These are phyloP conservation scores for Xylaria bambusicola DNA, from an alignment of 495 filamentous ascomycete genomes.

Conservation along the genomic window DNA sequence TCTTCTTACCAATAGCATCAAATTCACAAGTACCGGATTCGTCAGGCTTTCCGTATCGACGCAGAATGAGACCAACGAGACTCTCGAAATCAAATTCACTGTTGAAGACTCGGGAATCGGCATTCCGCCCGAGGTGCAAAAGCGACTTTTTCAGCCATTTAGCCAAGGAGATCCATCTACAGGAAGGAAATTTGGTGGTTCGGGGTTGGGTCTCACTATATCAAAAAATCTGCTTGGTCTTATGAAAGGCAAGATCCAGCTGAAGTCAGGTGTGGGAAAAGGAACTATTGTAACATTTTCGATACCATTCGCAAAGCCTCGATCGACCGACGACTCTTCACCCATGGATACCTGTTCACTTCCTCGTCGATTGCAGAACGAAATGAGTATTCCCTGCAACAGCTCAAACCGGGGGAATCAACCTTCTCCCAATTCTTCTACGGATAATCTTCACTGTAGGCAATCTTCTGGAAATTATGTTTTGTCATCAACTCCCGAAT, in stretches of 20 bases:
- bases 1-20: constrained; percentile 84
- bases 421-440: no score
- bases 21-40: constrained; percentile 76
- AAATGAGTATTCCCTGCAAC: neutral
- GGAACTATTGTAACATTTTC: constrained; percentile 69
- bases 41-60: constrained; percentile 57
- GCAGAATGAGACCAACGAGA: constrained; percentile 50
- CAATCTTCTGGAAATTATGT: no score
- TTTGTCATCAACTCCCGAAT: neutral
- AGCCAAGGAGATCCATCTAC: constrained; percentile 81
- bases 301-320: constrained; percentile 66
- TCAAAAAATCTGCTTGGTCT: constrained; percentile 76
- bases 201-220: constrained; percentile 79
- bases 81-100: constrained; percentile 57
- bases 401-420: neutral
- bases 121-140: constrained; percentile 72
- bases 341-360: constrained; percentile 48
- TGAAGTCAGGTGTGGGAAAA: constrained; percentile 56
- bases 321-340: constrained; percentile 32
- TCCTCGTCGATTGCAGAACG: neutral
- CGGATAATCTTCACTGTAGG: no score
- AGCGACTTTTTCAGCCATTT: constrained; percentile 81
- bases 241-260: constrained; percentile 76
- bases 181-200: constrained; percentile 75
- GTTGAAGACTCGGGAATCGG: constrained; percentile 85